Base-by-base conservation (phyloP, 441 rosid genomes). In the Dalechampia spathulata region DNA sequence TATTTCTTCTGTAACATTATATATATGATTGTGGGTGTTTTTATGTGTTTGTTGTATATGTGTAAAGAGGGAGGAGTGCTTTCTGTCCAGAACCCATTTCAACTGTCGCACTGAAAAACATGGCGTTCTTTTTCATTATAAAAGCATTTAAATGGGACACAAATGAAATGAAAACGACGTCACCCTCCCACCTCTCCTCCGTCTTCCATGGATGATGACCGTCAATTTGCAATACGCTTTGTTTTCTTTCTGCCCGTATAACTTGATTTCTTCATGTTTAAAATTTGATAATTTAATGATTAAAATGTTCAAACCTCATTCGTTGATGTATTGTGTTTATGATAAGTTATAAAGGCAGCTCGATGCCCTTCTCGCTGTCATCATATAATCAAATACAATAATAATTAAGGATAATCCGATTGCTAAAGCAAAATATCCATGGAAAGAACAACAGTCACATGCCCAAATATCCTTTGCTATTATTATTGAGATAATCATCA, bases 41-140 rank as follows among this genome's bases (percentile, higher is more conserved):
- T n/a, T n/a, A n/a, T n/a, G n/a, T n/a, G n/a, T n/a, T n/a, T n/a
- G n/a, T n/a, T n/a, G n/a, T n/a, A n/a, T n/a, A n/a, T 30, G 34
- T 3, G 34, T 30, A 66, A 80, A 73, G 72, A 72, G 63, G 49
- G 85, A 75, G 72, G 60, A 70, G 53, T 64, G 64, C 21, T n/a
- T n/a, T n/a, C 75, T 64, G 72, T 52, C 78, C 50, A 55, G 58
- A 66, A 63, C 61, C 76, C 66, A 68, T 36, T 69, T 39, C 74
- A 73, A 73, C 75, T 70, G 51, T 75, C 81, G 95, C 95, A 78
- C 95, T 86, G 95, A 86, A 86, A 86, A 72, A 53, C 85, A 87
- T 82, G 91, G 77, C 25, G 48, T 64, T 63, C 59, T 65, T 23
- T n/a, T n/a, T n/a, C n/a, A n/a, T n/a, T n/a, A n/a, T n/a, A 34